phyloP scores from a whole-genome alignment of 495 filamentous ascomycete species.

The Aspergillus coremiiformis region DNA sequence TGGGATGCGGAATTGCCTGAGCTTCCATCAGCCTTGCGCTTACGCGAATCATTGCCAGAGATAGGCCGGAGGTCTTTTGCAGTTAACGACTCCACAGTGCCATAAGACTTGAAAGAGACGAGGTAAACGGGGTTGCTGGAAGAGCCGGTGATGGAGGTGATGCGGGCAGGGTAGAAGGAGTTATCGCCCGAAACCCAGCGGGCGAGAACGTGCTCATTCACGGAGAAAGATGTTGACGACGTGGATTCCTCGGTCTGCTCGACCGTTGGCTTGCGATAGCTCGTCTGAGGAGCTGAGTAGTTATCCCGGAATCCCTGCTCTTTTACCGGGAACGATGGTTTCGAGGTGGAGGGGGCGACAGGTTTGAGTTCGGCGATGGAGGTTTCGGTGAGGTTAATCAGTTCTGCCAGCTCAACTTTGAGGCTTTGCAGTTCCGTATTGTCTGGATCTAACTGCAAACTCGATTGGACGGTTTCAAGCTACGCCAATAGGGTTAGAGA shows the following conservation, averaged over 20 bases:
- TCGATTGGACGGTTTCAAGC: slow-evolving; percentile 73
- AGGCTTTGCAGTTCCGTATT: slow-evolving; percentile 75
- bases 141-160: slow-evolving; percentile 89
- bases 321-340: slow-evolving; percentile 40
- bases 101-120: slow-evolving; percentile 87
- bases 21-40: slow-evolving; percentile 84
- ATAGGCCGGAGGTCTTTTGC: slow-evolving; percentile 79
- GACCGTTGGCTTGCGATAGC: slow-evolving; percentile 34
- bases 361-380: slow-evolving; percentile 69
- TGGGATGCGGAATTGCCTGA: slow-evolving; percentile 46
- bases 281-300: slow-evolving; percentile 59
- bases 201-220: slow-evolving; percentile 85
- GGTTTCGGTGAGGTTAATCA: slow-evolving; percentile 70
- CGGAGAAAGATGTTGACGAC: slow-evolving; percentile 54
- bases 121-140: slow-evolving; percentile 81
- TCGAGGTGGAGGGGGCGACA: slow-evolving; percentile 33
- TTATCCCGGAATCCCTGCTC: slow-evolving; percentile 70
- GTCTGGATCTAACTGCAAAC: slow-evolving; percentile 74
- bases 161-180: slow-evolving; percentile 83
- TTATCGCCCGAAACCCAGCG: slow-evolving; percentile 88
- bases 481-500: slow-evolving; percentile 25
- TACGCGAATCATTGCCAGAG: slow-evolving; percentile 57
- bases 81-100: slow-evolving; percentile 73
- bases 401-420: slow-evolving; percentile 74
- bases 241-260: slow-evolving; percentile 39